phyloP scores from a whole-genome alignment of 768 basidiomycete genomes.

The Pulveroboletus frians region DNA sequence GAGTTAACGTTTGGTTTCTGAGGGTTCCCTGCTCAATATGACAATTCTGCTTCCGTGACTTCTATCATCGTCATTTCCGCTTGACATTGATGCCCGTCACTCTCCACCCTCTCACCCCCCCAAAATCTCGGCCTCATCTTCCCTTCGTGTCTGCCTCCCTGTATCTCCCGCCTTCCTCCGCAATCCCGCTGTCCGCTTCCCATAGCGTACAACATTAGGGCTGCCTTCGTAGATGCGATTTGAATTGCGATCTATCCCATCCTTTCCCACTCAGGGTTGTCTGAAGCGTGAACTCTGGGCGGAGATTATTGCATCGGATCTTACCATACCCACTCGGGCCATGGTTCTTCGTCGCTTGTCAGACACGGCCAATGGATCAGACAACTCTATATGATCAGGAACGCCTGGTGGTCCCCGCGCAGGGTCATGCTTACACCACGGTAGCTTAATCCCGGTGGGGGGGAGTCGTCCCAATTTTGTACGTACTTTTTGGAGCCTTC shows the following conservation, averaged over 20 bases:
- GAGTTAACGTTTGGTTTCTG: slow-evolving; percentile 29
- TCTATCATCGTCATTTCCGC: slow-evolving; percentile 17
- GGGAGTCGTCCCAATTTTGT: not conserved
- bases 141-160: slow-evolving; percentile 11
- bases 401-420: not conserved
- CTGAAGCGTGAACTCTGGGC: not conserved
- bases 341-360: not conserved
- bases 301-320: slow-evolving; percentile 7
- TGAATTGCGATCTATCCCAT: slow-evolving; percentile 1
- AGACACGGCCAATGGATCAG: not conserved
- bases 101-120: slow-evolving; percentile 9
- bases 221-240: slow-evolving; percentile 24
- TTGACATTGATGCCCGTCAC: slow-evolving; percentile 24
- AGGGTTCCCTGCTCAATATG: slow-evolving; percentile 7
- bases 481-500: not conserved
- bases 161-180: slow-evolving; percentile 10
- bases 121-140: slow-evolving; percentile 6
- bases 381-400: not conserved
- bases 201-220: slow-evolving; percentile 30
- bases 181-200: slow-evolving; percentile 6
- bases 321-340: not conserved
- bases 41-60: slow-evolving; percentile 5
- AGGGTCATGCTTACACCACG: not conserved
- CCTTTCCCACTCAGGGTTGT: slow-evolving; percentile 4
- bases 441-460: not conserved